Percentiles rank a stretch among this genome's conserved stretches.
These are phyloP conservation scores for Teratosphaeriaceae sp. DNA, from an alignment of 2,329 filamentous ascomycete species.

Conservation along the genomic window DNA sequence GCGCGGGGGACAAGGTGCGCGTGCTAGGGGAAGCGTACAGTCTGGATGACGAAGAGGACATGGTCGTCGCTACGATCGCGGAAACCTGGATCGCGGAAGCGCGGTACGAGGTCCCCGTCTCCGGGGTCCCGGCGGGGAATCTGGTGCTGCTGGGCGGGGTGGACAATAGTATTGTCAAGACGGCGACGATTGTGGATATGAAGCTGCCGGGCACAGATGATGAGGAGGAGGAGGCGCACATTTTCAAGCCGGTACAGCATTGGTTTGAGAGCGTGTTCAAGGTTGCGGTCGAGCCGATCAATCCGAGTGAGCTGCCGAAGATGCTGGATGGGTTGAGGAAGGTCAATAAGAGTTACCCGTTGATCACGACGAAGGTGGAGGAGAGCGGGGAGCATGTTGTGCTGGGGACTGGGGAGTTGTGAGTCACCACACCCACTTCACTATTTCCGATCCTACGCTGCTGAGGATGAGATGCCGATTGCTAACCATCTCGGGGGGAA, in stretches of 20 bases:
- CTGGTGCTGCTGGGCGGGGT: conserved; percentile 99
- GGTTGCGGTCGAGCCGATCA: conserved; percentile 95
- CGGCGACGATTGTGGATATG: conserved; percentile 78
- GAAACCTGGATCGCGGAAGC: conserved; percentile 99
- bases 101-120: conserved; percentile 96
- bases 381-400: conserved; percentile 96
- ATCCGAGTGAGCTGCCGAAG: conserved; percentile 94
- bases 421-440: no score
- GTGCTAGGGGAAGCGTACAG: conserved; percentile 99
- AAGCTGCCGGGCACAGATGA: conserved; percentile 51
- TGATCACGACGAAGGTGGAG: conserved; percentile 94
- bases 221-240: conserved; percentile 89
- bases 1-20: conserved; percentile 97
- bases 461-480: no score
- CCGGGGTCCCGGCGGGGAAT: conserved; percentile 99
- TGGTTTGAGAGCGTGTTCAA: conserved; percentile 98
- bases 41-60: conserved; percentile 96
- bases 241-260: conserved; percentile 87
- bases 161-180: conserved; percentile 98
- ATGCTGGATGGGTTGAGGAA: conserved; percentile 97
- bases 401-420: conserved; percentile 90
- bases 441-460: no score
- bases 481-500: no score
- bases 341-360: conserved; percentile 95
- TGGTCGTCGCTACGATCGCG: conserved; percentile 99